Conservation (phyloP, 73 alveolate species). For the Blepharisma japonicum region DNA sequence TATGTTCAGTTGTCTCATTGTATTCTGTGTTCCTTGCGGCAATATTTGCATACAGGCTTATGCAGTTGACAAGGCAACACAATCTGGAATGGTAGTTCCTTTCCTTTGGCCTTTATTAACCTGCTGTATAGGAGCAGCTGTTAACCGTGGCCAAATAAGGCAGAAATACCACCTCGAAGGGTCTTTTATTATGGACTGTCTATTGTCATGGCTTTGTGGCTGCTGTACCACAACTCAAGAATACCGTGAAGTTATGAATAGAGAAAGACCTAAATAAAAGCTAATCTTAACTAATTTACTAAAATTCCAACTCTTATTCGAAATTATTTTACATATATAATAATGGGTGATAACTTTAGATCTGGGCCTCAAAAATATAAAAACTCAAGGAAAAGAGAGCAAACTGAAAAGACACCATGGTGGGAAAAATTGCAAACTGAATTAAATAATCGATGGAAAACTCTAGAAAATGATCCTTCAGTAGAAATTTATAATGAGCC, state of each 20-base stretch:
- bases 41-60: neutral
- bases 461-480: too few species aligned
- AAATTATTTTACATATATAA: too few species aligned
- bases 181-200: neutral
- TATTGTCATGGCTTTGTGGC: neutral
- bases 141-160: constrained; percentile 9
- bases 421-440: too few species aligned
- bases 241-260: neutral
- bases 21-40: neutral
- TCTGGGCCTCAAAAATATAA: too few species aligned
- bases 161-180: neutral
- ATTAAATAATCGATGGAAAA: too few species aligned
- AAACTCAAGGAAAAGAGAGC: too few species aligned
- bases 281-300: neutral
- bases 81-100: constrained; percentile 8
- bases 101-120: neutral
- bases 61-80: neutral
- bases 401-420: too few species aligned
- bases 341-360: too few species aligned
- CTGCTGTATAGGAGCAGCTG: constrained; percentile 6
- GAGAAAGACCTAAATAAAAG: neutral
- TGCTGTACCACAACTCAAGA: constrained; percentile 22
- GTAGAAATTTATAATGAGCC: too few species aligned
- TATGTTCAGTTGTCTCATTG: constrained; percentile 27
- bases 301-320: too few species aligned